Percentiles rank a stretch among this genome's conserved stretches.
Conservation (phyloP, 1,284 basidiomycete species). For the Ganoderma lucidum region DNA sequence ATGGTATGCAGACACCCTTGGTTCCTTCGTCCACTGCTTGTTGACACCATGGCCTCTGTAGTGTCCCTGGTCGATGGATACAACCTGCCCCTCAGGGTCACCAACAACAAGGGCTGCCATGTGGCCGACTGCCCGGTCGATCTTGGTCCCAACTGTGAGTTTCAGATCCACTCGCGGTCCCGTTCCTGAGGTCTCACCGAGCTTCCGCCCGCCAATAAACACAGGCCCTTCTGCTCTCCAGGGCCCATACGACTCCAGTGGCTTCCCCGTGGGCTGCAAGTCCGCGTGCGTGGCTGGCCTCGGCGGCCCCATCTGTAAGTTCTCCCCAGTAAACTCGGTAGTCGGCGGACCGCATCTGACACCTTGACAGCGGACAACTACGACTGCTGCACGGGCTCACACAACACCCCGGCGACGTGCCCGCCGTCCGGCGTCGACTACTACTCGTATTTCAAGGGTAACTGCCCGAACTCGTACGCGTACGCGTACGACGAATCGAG, state of each 20-base stretch:
- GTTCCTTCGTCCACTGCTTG: background rate
- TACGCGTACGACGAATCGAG: constrained; percentile 60
- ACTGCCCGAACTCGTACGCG: constrained; percentile 56
- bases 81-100: constrained; percentile 51
- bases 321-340: background rate
- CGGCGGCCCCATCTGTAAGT: constrained; percentile 42
- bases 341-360: background rate
- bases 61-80: constrained; percentile 48
- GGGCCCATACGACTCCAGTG: constrained; percentile 48
- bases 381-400: constrained; percentile 54
- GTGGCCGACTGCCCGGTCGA: constrained; percentile 52
- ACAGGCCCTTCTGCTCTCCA: constrained; percentile 48
- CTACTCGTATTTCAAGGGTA: constrained; percentile 58
- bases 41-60: background rate
- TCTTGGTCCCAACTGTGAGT: constrained; percentile 47
- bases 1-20: constrained; percentile 39
- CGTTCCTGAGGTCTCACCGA: background rate
- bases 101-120: constrained; percentile 50
- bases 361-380: constrained; percentile 40
- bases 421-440: constrained; percentile 50
- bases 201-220: background rate
- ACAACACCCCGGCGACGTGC: constrained; percentile 52
- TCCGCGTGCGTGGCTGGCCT: constrained; percentile 51
- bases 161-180: background rate
- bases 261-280: constrained; percentile 54